phyloP scores from a whole-genome alignment of 352 stramenopile genomes.

The Phytophthora brassicae region DNA sequence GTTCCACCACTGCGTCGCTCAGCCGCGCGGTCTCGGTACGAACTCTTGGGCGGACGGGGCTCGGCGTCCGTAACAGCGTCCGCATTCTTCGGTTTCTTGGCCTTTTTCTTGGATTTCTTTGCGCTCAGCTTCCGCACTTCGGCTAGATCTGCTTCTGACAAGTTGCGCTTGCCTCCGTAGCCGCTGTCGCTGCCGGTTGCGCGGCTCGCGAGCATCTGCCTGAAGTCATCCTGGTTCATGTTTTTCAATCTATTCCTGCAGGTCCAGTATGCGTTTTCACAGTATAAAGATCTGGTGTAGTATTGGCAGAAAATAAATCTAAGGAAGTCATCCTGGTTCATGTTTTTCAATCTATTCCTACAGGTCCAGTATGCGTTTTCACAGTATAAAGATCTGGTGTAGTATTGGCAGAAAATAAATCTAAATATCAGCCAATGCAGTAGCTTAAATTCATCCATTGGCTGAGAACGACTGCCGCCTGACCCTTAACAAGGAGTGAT shows the following conservation, averaged over 20 bases:
- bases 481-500: constrained; percentile 18
- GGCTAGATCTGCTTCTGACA: constrained; percentile 51
- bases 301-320: constrained; percentile 33
- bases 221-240: constrained; percentile 85
- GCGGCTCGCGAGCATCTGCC: constrained; percentile 48
- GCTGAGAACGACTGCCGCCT: constrained; percentile 21
- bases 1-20: constrained; percentile 48
- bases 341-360: constrained; percentile 27
- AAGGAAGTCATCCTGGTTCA: constrained; percentile 87
- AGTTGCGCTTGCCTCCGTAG: constrained; percentile 60
- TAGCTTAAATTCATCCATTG: constrained; percentile 28
- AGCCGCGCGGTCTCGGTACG: constrained; percentile 70
- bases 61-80: constrained; percentile 3
- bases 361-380: constrained; percentile 3
- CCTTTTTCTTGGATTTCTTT: constrained; percentile 67
- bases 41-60: neutral
- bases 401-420: constrained; percentile 27
- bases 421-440: too few relatives aligned
- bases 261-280: constrained; percentile 5
- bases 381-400: neutral
- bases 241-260: constrained; percentile 2
- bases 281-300: neutral
- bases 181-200: constrained; percentile 12
- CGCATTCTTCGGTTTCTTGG: constrained; percentile 43
- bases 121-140: constrained; percentile 50